Evolutionary conservation across 306 rosid genomes (phyloP).

Genomic region (Prunus dulcis): DNA sequence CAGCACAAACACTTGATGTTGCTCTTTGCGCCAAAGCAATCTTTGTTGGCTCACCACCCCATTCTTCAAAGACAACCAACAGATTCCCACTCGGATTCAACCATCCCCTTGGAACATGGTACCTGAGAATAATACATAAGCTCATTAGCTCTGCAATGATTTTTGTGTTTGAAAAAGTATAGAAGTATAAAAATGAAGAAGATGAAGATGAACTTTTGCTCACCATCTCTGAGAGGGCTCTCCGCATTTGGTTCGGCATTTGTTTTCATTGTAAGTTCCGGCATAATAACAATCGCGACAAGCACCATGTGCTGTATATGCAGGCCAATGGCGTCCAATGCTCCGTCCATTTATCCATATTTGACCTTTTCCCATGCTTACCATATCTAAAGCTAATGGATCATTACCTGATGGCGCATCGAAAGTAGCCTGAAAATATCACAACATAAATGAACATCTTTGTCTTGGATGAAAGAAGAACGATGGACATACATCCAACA

Average conservation of each 20-base stretch:
- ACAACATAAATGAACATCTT: constrained; percentile 4
- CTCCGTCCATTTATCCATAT: constrained; percentile 86
- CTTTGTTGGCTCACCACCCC: constrained; percentile 78
- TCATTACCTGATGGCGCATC: constrained; percentile 66
- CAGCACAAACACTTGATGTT: constrained; percentile 40
- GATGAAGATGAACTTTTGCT: constrained; percentile 22
- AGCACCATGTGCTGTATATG: constrained; percentile 51
- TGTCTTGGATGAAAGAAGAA: constrained; percentile 12
- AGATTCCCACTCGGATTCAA: constrained; percentile 58
- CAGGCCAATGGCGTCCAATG: constrained; percentile 97
- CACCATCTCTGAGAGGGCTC: constrained; percentile 95
- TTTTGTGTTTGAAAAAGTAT: constrained; percentile 9
- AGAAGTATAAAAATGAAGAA: neutral
- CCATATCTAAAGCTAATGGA: constrained; percentile 90
- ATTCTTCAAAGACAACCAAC: constrained; percentile 84
- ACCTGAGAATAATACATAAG: constrained; percentile 46
- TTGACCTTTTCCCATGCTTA: constrained; percentile 93
- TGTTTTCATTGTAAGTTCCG: constrained; percentile 63
- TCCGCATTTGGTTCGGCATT: constrained; percentile 68
- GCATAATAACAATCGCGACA: constrained; percentile 73
- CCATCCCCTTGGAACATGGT: constrained; percentile 93
- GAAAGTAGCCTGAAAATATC: constrained; percentile 57
- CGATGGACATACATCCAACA: neutral
- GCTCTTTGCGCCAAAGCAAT: constrained; percentile 66
- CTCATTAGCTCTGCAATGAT: constrained; percentile 2